These are phyloP conservation scores for Murraya paniculata DNA, from an alignment of 345 rosid genomes.

Conservation along the genomic window DNA sequence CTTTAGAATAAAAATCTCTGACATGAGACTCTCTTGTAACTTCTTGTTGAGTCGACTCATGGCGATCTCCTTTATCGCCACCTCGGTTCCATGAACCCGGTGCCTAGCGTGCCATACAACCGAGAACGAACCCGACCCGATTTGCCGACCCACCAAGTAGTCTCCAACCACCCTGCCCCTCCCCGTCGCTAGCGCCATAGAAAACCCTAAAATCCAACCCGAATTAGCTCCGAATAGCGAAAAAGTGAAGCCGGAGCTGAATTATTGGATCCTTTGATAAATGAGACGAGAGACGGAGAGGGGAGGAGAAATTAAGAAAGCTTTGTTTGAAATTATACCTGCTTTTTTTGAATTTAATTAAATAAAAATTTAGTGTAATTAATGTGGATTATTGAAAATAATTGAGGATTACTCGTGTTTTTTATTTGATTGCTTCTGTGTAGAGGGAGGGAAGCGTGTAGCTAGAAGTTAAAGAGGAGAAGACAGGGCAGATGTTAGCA, in stretches of 20 bases:
- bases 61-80: slow-evolving; percentile 94
- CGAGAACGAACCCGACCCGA: slow-evolving; percentile 99
- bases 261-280: slow-evolving; percentile 24
- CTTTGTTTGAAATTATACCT: not conserved
- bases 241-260: slow-evolving; percentile 22
- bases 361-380: not conserved
- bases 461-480: slow-evolving; percentile 9
- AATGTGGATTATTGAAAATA: slow-evolving; percentile 1
- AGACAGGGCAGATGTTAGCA: not conserved
- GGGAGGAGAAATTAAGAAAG: slow-evolving; percentile 5
- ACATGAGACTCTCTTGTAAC: slow-evolving; percentile 87
- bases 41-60: slow-evolving; percentile 63
- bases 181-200: slow-evolving; percentile 68
- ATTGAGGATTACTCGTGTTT: not conserved
- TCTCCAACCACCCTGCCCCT: slow-evolving; percentile 83
- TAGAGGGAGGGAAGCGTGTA: not conserved
- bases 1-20: slow-evolving; percentile 77
- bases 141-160: slow-evolving; percentile 69
- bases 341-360: not conserved
- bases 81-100: slow-evolving; percentile 81
- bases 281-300: slow-evolving; percentile 16
- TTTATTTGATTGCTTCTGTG: slow-evolving; percentile 12
- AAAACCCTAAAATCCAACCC: slow-evolving; percentile 32
- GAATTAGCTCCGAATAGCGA: slow-evolving; percentile 20
- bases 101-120: slow-evolving; percentile 94